Conservation (phyloP, 2,329 filamentous ascomycete genomes). For the Zalaria sp. region DNA sequence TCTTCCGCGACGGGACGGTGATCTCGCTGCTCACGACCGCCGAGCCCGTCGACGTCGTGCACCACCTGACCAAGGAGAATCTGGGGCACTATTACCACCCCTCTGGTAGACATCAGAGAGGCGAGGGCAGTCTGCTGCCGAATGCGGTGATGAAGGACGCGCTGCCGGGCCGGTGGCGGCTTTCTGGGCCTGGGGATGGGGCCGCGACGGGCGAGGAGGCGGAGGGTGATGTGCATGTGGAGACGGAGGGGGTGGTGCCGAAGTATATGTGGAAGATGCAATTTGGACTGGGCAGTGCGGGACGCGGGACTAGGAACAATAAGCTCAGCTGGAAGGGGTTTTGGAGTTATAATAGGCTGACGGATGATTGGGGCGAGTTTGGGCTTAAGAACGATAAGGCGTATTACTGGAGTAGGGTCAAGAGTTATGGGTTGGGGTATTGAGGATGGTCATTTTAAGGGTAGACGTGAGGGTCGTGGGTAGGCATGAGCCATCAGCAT, state of each 20-base stretch:
- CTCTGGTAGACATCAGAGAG: constrained; percentile 4
- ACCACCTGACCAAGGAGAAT: constrained; percentile 61
- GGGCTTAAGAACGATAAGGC: constrained; percentile 45
- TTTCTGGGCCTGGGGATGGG: constrained; percentile 35
- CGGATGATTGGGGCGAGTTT: constrained; percentile 85
- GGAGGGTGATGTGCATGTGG: constrained; percentile 62
- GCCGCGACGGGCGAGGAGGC: constrained; percentile 20
- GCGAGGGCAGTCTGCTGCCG: constrained; percentile 25
- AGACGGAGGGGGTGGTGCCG: constrained; percentile 66
- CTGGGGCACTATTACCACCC: constrained; percentile 26
- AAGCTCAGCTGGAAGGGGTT: constrained; percentile 82
- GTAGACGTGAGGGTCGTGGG: no score
- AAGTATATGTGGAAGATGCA: constrained; percentile 83
- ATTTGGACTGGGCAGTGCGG: constrained; percentile 48
- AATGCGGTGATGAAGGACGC: constrained; percentile 54
- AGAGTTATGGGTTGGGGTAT: constrained; percentile 28
- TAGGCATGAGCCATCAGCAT: no score
- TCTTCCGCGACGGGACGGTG: constrained; percentile 78
- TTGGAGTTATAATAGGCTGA: constrained; percentile 79
- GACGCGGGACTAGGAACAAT: constrained; percentile 54
- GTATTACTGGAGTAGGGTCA: constrained; percentile 49
- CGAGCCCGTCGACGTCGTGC: constrained; percentile 78
- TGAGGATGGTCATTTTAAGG: not conserved
- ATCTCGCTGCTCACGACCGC: constrained; percentile 68
- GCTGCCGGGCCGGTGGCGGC: constrained; percentile 49